These are phyloP conservation scores for Pythium aphanidermatum DNA, from an alignment of 352 stramenopile species.

Conservation along the genomic window DNA sequence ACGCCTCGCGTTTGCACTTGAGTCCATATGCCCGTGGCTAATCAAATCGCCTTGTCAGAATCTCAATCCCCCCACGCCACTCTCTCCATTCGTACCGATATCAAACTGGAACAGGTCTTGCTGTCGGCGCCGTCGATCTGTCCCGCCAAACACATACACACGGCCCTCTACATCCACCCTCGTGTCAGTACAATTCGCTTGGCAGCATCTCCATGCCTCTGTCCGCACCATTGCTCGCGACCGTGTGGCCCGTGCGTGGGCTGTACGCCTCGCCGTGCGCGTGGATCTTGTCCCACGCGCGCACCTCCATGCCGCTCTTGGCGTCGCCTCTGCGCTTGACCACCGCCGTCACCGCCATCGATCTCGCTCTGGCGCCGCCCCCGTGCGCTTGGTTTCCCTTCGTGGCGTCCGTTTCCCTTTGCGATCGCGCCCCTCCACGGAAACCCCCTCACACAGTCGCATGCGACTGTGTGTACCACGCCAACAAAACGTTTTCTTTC, in stretches of 20 bases:
- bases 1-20: conserved; percentile 60
- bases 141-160: conserved; percentile 85
- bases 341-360: too few relatives aligned
- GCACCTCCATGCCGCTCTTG: conserved; percentile 47
- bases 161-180: conserved; percentile 33
- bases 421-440: too few relatives aligned
- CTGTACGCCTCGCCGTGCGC: conserved; percentile 77
- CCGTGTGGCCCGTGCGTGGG: conserved; percentile 79
- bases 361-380: too few relatives aligned
- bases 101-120: conserved; percentile 86
- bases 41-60: background rate
- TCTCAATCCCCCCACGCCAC: background rate
- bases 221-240: conserved; percentile 67
- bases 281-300: conserved; percentile 68
- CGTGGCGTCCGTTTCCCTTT: too few relatives aligned
- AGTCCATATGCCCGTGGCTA: conserved; percentile 54
- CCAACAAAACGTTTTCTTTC: too few relatives aligned
- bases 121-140: conserved; percentile 66
- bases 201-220: too few relatives aligned
- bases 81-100: conserved; percentile 42
- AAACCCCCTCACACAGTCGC: too few relatives aligned
- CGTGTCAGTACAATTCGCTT: background rate
- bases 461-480: too few relatives aligned
- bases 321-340: conserved; percentile 4
- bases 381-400: too few relatives aligned